phyloP scores from a whole-genome alignment of 768 basidiomycete species.

The Psilocybe sp. region DNA sequence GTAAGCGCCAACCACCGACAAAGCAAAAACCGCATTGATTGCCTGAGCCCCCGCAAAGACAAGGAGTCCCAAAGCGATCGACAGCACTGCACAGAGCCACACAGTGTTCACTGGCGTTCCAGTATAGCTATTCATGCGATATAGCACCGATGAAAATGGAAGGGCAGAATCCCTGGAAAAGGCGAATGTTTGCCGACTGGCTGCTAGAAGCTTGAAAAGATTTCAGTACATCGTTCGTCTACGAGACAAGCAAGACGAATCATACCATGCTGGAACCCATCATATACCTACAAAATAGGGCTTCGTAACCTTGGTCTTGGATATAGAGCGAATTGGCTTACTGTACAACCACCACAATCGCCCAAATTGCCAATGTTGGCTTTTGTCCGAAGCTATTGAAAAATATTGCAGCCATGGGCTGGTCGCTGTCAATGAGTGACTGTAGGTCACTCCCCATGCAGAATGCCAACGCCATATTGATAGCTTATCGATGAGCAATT shows the following conservation, averaged over 20 bases:
- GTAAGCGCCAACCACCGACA: conserved; percentile 43
- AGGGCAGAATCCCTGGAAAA: conserved; percentile 69
- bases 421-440: conserved; percentile 37
- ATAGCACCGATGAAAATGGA: conserved; percentile 60
- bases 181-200: conserved; percentile 62
- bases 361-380: conserved; percentile 34
- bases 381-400: not conserved
- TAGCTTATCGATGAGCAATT: conserved; percentile 22
- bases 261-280: conserved; percentile 58
- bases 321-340: conserved; percentile 10
- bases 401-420: conserved; percentile 46
- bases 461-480: conserved; percentile 58
- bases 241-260: not conserved
- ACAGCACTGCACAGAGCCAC: conserved; percentile 43
- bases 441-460: conserved; percentile 41
- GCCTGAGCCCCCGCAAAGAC: conserved; percentile 59
- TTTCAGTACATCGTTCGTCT: not conserved
- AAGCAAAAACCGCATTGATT: conserved; percentile 57
- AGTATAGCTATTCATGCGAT: conserved; percentile 54
- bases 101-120: conserved; percentile 64
- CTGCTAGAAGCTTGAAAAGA: conserved; percentile 21
- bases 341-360: conserved; percentile 36
- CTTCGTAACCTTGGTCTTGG: not conserved
- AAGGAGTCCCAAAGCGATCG: conserved; percentile 53
- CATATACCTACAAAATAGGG: conserved; percentile 38